Evolutionary conservation across 2,329 filamentous ascomycete genomes (phyloP).

Genomic region (Colletotrichum sp.): DNA sequence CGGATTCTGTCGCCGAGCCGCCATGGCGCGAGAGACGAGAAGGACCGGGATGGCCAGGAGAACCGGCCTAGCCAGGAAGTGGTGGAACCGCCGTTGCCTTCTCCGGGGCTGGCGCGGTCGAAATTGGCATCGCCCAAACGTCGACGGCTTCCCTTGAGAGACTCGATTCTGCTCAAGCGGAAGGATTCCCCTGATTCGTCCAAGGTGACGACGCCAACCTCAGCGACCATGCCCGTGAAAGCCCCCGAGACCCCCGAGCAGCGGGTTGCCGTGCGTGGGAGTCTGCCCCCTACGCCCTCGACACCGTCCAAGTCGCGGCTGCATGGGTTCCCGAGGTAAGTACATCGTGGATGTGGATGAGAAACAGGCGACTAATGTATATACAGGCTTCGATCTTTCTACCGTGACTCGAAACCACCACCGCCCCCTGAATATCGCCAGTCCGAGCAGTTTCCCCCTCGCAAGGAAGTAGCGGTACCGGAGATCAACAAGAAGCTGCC

Average conservation of each 20-base stretch:
- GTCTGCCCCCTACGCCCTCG: background rate
- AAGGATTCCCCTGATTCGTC: constrained; percentile 1
- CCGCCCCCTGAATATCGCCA: background rate
- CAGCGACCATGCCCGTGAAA: background rate
- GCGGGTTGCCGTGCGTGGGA: background rate
- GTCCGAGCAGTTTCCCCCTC: background rate
- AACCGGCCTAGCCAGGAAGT: background rate
- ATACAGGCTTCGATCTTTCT: background rate
- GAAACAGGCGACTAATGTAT: background rate
- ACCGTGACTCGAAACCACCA: background rate
- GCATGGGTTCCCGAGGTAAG: background rate
- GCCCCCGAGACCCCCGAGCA: background rate
- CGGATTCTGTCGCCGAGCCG: constrained; percentile 8
- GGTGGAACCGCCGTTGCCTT: background rate
- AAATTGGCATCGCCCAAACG: constrained; percentile 2
- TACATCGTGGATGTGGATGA: rapidly evolving
- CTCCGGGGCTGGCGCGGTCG: background rate
- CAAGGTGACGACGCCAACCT: background rate
- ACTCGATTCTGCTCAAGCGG: constrained; percentile 9
- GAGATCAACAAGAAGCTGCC: background rate
- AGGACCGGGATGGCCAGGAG: background rate
- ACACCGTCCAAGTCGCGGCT: constrained; percentile 6
- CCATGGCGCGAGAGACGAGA: background rate
- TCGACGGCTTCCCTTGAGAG: constrained; percentile 1
- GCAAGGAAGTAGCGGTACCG: background rate